Percentiles rank a stretch among this genome's conserved stretches.
Evolutionary conservation across 129 eudicot species (phyloP).

Genomic region (Smallanthus sonchifolius): DNA sequence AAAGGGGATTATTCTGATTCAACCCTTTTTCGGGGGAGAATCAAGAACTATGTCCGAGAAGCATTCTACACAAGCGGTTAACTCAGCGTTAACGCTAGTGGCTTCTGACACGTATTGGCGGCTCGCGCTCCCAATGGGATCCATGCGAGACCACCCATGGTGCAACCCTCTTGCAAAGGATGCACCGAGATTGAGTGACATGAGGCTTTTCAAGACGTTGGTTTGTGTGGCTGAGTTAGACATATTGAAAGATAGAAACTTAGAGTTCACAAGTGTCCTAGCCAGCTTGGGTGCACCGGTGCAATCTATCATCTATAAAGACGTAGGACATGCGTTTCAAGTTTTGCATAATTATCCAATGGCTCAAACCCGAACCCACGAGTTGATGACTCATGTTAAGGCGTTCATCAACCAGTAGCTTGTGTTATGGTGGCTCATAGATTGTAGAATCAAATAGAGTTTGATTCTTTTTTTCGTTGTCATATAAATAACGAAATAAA

Average conservation of each 20-base stretch:
- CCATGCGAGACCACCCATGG: conserved; percentile 58
- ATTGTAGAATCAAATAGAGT: not conserved
- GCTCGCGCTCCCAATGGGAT: conserved; percentile 40
- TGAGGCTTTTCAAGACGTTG: conserved; percentile 30
- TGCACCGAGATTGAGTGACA: conserved; percentile 23
- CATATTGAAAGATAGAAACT: conserved; percentile 53
- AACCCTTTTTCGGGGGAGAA: conserved; percentile 62
- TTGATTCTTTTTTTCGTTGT: conserved; percentile 10
- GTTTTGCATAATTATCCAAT: conserved; percentile 41
- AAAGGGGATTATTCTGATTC: conserved; percentile 43
- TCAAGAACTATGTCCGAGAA: conserved; percentile 47
- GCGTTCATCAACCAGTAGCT: conserved; percentile 38
- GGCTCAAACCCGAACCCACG: conserved; percentile 40
- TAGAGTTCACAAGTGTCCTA: conserved; percentile 35
- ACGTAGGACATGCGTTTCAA: conserved; percentile 72
- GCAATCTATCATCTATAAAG: conserved; percentile 39
- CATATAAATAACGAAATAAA: not conserved
- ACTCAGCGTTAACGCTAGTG: conserved; percentile 42
- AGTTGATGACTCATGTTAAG: conserved; percentile 44
- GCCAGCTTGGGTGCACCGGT: conserved; percentile 31
- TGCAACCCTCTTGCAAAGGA: conserved; percentile 49
- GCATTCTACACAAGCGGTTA: conserved; percentile 22
- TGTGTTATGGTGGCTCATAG: not conserved
- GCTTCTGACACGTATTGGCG: conserved; percentile 64
- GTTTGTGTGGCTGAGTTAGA: conserved; percentile 55